These are phyloP conservation scores for Rubroboletus satanas DNA, from an alignment of 768 basidiomycete species.

Conservation along the genomic window DNA sequence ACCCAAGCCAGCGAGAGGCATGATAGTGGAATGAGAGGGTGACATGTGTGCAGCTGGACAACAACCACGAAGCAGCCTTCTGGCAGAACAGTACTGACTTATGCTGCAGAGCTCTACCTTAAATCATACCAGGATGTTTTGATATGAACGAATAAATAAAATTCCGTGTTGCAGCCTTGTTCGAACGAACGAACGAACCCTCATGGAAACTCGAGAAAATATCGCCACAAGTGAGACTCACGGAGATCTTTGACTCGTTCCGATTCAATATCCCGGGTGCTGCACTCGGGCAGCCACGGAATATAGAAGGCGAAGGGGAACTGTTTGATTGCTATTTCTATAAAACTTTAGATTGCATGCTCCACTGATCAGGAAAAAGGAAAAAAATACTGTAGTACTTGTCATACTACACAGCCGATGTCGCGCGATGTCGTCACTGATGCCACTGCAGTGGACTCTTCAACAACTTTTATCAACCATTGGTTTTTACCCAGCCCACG, in stretches of 20 bases:
- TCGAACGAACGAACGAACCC: background rate
- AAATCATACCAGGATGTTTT: background rate
- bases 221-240: background rate
- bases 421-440: too few species aligned
- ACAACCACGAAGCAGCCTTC: background rate
- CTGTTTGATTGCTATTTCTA: background rate
- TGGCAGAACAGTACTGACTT: background rate
- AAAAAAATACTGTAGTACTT: too few species aligned
- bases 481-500: background rate
- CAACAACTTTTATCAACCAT: too few species aligned
- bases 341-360: background rate
- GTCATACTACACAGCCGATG: too few species aligned
- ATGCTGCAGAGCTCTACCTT: too few species aligned
- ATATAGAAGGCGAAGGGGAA: background rate
- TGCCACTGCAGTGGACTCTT: too few species aligned
- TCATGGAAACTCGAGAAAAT: constrained; percentile 17
- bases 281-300: background rate
- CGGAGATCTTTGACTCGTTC: too few species aligned
- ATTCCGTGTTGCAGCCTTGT: background rate
- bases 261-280: background rate
- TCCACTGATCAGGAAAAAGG: too few species aligned
- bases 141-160: background rate
- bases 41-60: background rate
- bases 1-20: background rate
- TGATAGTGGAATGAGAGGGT: background rate